phyloP scores from a whole-genome alignment of 2,329 filamentous ascomycete species.

The Juglanconis juglandina region DNA sequence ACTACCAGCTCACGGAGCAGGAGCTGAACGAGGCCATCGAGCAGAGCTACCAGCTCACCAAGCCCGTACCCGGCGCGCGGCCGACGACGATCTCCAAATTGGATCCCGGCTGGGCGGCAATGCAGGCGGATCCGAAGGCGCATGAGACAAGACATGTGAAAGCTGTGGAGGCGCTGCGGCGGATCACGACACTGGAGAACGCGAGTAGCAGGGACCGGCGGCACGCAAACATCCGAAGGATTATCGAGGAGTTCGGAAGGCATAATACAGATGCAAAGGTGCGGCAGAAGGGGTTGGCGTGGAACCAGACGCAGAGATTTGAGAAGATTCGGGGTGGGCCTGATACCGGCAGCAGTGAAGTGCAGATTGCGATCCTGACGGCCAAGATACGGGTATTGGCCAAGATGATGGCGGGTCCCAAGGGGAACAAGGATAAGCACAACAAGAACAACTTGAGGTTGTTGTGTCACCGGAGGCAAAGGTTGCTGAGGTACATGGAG shows the following conservation, averaged over 20 bases:
- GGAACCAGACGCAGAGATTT: constrained; percentile 38
- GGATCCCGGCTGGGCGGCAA: constrained; percentile 2
- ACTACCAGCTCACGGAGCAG: constrained; percentile 68
- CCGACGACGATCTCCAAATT: not conserved
- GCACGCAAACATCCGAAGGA: constrained; percentile 79
- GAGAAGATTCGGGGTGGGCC: constrained; percentile 66
- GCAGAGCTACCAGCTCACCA: constrained; percentile 65
- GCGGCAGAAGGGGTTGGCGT: constrained; percentile 54
- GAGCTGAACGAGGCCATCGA: constrained; percentile 66
- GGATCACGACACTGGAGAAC: constrained; percentile 76
- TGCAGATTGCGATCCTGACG: constrained; percentile 95
- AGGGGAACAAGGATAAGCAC: constrained; percentile 80
- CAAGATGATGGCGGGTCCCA: constrained; percentile 62
- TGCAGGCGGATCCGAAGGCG: constrained; percentile 29
- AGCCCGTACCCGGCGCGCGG: constrained; percentile 42
- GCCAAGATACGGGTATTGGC: constrained; percentile 85
- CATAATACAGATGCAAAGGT: constrained; percentile 79
- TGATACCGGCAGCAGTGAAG: constrained; percentile 92
- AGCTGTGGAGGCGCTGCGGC: constrained; percentile 70
- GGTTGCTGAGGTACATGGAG: constrained; percentile 80
- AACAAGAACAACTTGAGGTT: constrained; percentile 88
- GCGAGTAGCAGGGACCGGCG: constrained; percentile 74
- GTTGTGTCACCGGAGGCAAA: constrained; percentile 85
- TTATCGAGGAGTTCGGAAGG: constrained; percentile 82
- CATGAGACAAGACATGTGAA: constrained; percentile 60